A percentile compares a stretch with the other conserved stretches of the same genome.
Evolutionary conservation across 2,329 filamentous ascomycete genomes (phyloP).

Genomic region (Sclerotinia sclerotiorum): DNA sequence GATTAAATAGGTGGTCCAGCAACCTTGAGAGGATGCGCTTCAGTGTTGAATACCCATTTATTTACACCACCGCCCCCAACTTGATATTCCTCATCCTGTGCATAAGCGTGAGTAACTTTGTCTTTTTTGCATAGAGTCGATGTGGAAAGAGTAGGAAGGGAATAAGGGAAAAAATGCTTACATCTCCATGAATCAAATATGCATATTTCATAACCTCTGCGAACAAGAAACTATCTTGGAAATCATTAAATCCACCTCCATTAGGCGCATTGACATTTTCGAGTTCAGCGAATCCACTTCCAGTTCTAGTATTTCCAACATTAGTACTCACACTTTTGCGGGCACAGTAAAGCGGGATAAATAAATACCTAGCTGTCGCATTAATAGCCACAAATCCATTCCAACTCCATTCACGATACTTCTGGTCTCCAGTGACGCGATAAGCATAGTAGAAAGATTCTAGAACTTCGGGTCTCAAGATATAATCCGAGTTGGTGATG

Average conservation of each 20-base stretch:
- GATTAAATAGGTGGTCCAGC: slow-evolving; percentile 35
- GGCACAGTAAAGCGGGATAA: neutral
- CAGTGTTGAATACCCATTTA: slow-evolving; percentile 62
- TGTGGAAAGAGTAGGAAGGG: too few relatives aligned
- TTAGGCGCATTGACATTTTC: slow-evolving; percentile 61
- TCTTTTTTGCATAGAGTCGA: neutral
- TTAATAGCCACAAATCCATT: slow-evolving; percentile 71
- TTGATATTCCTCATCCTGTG: slow-evolving; percentile 50
- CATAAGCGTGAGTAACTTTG: slow-evolving; percentile 25
- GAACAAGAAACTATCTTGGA: slow-evolving; percentile 86
- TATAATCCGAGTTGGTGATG: slow-evolving; percentile 60
- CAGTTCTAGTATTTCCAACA: slow-evolving; percentile 44
- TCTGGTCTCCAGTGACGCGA: slow-evolving; percentile 69
- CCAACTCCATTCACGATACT: slow-evolving; percentile 85
- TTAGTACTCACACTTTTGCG: neutral
- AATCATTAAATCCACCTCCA: slow-evolving; percentile 64
- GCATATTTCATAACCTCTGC: slow-evolving; percentile 85
- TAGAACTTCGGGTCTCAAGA: slow-evolving; percentile 76
- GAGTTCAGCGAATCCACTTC: slow-evolving; percentile 67
- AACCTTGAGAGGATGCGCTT: slow-evolving; percentile 61
- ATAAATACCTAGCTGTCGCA: slow-evolving; percentile 47
- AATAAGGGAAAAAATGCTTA: slow-evolving; percentile 27
- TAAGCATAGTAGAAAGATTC: slow-evolving; percentile 88
- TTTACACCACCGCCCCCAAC: slow-evolving; percentile 52
- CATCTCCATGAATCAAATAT: slow-evolving; percentile 59